Percentiles rank a stretch among this genome's conserved stretches.
These are phyloP conservation scores for Aciculosporium take DNA, from an alignment of 2,329 filamentous ascomycete species.

Conservation along the genomic window DNA sequence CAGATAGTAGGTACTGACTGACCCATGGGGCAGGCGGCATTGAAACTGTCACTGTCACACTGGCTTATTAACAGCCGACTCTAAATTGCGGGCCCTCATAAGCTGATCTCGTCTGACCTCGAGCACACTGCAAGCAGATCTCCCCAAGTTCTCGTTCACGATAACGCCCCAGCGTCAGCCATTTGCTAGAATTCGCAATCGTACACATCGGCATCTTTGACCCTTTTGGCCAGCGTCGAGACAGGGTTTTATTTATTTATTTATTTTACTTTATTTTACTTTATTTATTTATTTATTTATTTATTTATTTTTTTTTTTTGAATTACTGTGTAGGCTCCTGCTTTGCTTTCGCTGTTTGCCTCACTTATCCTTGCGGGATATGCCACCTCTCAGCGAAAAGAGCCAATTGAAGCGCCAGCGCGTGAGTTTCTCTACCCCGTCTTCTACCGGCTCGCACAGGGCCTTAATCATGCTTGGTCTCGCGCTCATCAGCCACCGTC, in stretches of 20 bases:
- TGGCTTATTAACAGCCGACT: no score
- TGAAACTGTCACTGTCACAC: no score
- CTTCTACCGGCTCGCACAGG: slow-evolving; percentile 11
- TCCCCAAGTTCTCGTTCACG: background rate
- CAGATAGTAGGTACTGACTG: no score
- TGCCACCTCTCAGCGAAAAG: slow-evolving; percentile 54
- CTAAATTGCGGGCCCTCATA: no score
- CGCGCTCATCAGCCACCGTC: slow-evolving; percentile 11
- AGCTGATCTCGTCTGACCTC: no score
- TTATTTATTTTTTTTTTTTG: no score
- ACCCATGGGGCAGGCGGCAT: no score
- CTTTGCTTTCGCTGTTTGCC: no score
- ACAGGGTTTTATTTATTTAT: background rate
- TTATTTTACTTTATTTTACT: no score
- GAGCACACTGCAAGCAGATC: no score
- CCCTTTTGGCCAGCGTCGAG: background rate
- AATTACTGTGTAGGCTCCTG: no score
- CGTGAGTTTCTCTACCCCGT: slow-evolving; percentile 33
- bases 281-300: no score
- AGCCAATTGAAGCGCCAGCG: slow-evolving; percentile 73
- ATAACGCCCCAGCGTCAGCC: background rate
- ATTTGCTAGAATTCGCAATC: background rate
- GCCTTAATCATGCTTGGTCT: slow-evolving; percentile 7
- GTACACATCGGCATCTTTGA: background rate
- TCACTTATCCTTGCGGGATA: slow-evolving; percentile 16